Percentiles rank a stretch among this genome's conserved stretches.
Evolutionary conservation across 1,139 yeast genomes (phyloP).

Genomic region (Barnettozyma hawaiiensis): DNA sequence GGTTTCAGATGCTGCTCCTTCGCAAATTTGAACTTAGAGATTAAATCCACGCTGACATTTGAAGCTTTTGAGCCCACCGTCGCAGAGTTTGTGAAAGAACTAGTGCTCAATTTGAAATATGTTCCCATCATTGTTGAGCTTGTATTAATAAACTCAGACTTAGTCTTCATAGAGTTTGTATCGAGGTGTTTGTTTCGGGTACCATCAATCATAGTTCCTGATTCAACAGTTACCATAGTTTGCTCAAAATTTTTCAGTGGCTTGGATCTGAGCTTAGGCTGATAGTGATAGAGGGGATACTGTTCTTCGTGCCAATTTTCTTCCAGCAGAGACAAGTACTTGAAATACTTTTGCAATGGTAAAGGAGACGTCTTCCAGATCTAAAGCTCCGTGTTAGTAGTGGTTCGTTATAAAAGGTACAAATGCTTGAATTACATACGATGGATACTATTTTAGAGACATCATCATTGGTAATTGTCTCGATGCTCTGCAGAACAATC

Average conservation of each 20-base stretch:
- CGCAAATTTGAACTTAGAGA: background rate
- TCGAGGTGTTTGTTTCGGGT: no score
- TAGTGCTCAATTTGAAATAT: background rate
- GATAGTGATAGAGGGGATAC: constrained; percentile 15
- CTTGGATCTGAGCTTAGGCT: constrained; percentile 11
- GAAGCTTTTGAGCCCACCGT: background rate
- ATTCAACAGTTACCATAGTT: no score
- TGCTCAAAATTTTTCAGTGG: background rate
- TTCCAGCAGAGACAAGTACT: constrained; percentile 17
- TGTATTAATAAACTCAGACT: no score
- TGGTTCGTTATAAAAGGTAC: background rate
- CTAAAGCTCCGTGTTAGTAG: constrained; percentile 1
- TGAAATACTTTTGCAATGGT: constrained; percentile 11
- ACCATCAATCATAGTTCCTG: no score
- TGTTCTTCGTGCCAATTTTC: constrained; percentile 18
- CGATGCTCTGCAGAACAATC: background rate
- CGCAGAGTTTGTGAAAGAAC: background rate
- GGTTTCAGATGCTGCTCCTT: background rate
- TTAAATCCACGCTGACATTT: background rate
- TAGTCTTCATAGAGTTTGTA: no score
- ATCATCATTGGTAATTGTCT: constrained; percentile 8
- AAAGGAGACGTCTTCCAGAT: constrained; percentile 7
- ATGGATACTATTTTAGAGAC: constrained; percentile 15
- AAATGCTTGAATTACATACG: constrained; percentile 12
- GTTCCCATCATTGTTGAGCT: background rate